Evolutionary conservation across 148 eudicot species (phyloP).

Genomic region (Polygonum aviculare): DNA sequence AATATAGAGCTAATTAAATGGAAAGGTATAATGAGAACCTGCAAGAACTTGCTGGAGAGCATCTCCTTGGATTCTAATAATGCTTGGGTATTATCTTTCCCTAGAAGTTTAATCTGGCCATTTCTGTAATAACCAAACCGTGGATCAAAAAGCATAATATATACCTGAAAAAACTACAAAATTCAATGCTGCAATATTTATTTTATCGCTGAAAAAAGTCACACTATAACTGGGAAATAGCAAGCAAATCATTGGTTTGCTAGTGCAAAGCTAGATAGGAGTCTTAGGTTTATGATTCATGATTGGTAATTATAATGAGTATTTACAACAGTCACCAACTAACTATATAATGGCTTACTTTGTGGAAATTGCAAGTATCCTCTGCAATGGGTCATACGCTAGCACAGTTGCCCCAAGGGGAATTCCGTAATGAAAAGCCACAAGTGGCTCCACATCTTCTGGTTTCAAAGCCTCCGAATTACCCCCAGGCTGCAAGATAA

Average conservation of each 20-base stretch:
- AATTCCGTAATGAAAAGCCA: slow-evolving; percentile 79
- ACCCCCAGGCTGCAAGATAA: slow-evolving; percentile 51
- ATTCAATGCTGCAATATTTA: not conserved
- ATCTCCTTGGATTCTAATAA: slow-evolving; percentile 55
- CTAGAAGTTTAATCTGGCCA: slow-evolving; percentile 74
- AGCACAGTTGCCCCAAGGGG: slow-evolving; percentile 52
- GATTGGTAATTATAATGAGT: not conserved
- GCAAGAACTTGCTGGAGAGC: slow-evolving; percentile 70
- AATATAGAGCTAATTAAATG: not conserved
- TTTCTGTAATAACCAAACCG: slow-evolving; percentile 32
- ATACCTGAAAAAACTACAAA: not conserved
- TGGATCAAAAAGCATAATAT: not conserved
- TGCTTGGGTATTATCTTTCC: slow-evolving; percentile 69
- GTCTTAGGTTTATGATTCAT: not conserved
- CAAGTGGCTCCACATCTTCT: slow-evolving; percentile 52
- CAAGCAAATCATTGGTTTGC: not conserved
- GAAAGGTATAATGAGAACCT: slow-evolving; percentile 26
- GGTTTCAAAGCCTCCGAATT: slow-evolving; percentile 49
- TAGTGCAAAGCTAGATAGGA: not conserved
- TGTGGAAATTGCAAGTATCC: slow-evolving; percentile 77
- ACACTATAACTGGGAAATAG: too few relatives aligned
- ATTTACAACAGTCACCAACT: not conserved
- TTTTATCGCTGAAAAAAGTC: too few relatives aligned
- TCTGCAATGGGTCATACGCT: slow-evolving; percentile 72
- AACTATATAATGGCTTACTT: slow-evolving; percentile 34